Evolutionary conservation across 2,329 filamentous ascomycete genomes (phyloP).

Genomic region (Drechslerella dactyloides): DNA sequence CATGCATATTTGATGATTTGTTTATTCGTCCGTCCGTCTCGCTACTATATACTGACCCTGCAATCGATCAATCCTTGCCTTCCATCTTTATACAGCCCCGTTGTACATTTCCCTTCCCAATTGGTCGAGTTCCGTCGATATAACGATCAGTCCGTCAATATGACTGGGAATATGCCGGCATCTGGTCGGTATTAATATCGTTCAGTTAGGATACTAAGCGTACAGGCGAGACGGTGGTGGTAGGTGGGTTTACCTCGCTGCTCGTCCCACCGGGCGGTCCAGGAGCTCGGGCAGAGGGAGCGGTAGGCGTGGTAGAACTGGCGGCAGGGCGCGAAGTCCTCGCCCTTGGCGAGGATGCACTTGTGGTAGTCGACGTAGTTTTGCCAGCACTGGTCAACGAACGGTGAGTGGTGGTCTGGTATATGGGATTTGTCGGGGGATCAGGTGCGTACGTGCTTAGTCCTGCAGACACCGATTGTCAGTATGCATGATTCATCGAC

Average conservation of each 20-base stretch:
- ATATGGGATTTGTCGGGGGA: neutral
- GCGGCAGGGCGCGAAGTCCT: conserved; percentile 55
- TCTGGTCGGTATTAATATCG: conserved; percentile 63
- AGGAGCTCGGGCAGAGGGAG: conserved; percentile 94
- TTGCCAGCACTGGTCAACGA: conserved; percentile 98
- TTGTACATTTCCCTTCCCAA: too few relatives aligned
- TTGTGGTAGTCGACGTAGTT: conserved; percentile 99
- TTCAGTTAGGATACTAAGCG: too few relatives aligned
- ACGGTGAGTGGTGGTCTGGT: neutral
- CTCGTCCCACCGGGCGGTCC: conserved; percentile 94
- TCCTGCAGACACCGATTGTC: conserved; percentile 32
- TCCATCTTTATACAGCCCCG: too few relatives aligned
- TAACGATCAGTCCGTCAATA: conserved; percentile 65
- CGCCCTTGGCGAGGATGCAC: conserved; percentile 87
- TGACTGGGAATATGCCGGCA: conserved; percentile 71
- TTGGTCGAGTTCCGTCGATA: too few relatives aligned
- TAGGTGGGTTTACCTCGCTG: conserved; percentile 79
- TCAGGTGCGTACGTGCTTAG: conserved; percentile 54
- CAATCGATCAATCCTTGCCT: too few relatives aligned
- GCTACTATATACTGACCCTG: too few relatives aligned
- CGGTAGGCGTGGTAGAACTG: conserved; percentile 97
- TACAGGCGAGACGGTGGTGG: neutral
- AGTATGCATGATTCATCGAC: neutral
- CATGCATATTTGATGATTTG: too few relatives aligned
- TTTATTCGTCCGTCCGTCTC: too few relatives aligned